Evolutionary conservation across 176 grass and related monocot species (phyloP).

Genomic region (Stipa capillata): DNA sequence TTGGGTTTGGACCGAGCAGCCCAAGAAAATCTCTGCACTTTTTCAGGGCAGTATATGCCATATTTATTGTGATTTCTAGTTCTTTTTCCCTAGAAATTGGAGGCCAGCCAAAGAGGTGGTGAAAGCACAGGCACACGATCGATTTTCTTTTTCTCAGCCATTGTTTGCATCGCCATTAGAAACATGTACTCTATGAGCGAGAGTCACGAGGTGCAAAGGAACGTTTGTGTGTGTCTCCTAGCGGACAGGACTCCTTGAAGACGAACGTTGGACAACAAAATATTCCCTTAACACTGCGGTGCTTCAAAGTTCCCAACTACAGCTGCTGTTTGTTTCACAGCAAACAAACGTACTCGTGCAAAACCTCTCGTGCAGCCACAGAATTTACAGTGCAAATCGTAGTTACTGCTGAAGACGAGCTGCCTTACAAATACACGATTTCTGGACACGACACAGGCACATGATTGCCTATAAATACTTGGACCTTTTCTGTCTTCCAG

Average conservation of each 20-base stretch:
- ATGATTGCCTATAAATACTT: neutral
- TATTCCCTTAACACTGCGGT: neutral
- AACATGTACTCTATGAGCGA: neutral
- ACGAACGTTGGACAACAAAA: neutral
- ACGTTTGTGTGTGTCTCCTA: neutral
- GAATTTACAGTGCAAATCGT: neutral
- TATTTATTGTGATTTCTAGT: too few relatives aligned
- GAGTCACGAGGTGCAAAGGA: too few relatives aligned
- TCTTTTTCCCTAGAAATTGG: neutral
- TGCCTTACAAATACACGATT: neutral
- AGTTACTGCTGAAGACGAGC: too few relatives aligned
- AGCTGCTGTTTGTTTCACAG: neutral
- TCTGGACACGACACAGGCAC: neutral
- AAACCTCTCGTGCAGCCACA: too few relatives aligned
- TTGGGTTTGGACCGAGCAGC: neutral
- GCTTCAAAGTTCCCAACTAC: neutral
- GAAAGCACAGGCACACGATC: constrained; percentile 1
- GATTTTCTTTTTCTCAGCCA: neutral
- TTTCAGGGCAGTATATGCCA: neutral
- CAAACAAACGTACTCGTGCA: too few relatives aligned
- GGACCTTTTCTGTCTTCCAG: too few relatives aligned
- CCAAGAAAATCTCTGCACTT: neutral
- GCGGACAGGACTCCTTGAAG: neutral
- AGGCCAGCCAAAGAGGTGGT: neutral
- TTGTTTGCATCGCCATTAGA: neutral